Base-by-base conservation (phyloP, 1,284 basidiomycete genomes). In the Pascua guehoae region DNA sequence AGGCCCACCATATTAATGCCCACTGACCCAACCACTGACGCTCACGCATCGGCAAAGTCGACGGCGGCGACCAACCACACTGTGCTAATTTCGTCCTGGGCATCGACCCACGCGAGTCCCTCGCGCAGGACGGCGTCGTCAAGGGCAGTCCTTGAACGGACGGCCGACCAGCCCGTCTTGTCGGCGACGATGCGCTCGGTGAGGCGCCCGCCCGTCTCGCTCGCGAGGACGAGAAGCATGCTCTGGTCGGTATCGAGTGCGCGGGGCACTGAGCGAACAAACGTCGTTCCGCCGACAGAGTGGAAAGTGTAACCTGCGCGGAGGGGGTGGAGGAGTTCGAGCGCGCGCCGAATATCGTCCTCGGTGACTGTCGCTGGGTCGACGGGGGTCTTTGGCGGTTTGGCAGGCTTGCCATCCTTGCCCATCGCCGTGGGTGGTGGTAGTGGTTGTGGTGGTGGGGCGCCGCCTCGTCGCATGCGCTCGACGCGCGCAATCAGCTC, bases 91-190 rank as follows among this genome's bases (percentile, higher is more conserved):
- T 18, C 49, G 8, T 88, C 88, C 74, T 93, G 90, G 43, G 89
- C 86, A 71, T 98, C 95, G 39, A 98, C 73, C 95, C 95, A 99
- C 53, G 91, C 92, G 44, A 96, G 80, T 0, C 93, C 95, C 65
- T 98, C 93, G 39, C 88, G 81, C 65, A 92, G 81, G 12, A 92
- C 81, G 85, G 95, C 93, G 65, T 94, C 92, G 61, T 92, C 87
- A 66, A 98, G 74, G 2, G 88, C 91, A 5, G 85, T 83, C 41
- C 82, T 80, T 1, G 90, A 87, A 36, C 94, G 81, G 16, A 89
- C 87, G 41, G 81, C 73, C 0, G 84, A 83, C 95, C 95, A 98
- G 4, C 85, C 86, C n/a, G 83, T 83, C 47, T 64, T 73, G 36
- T 74, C 72, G 40, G 40, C 40, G 14, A 91, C 75, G 38, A 79